Evolutionary conservation across 78 protist genomes (phyloP).

Genomic region (Emiliania huxleyi): DNA sequence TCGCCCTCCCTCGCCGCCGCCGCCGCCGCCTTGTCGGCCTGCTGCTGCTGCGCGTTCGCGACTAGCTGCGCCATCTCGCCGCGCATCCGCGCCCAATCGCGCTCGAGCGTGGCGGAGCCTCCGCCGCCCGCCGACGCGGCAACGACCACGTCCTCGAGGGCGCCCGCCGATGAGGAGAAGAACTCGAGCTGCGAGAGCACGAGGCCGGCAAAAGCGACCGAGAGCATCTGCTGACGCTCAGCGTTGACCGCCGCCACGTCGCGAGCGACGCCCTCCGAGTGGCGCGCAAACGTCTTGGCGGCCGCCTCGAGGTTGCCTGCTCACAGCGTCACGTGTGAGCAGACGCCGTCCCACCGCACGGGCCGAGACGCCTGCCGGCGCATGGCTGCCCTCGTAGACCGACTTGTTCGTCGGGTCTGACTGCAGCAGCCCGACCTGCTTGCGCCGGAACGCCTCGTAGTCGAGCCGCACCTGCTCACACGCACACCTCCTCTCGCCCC

Average conservation of each 20-base stretch:
- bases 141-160: not conserved
- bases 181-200: not conserved
- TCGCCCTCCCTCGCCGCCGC: not conserved
- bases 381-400: not conserved
- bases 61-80: not conserved
- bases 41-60: not conserved
- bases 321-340: no score
- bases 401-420: not conserved
- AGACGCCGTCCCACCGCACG: no score
- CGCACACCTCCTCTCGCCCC: no score
- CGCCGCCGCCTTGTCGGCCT: not conserved
- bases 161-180: not conserved
- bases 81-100: not conserved
- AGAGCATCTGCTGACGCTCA: not conserved
- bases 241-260: not conserved
- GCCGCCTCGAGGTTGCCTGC: not conserved
- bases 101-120: not conserved
- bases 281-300: not conserved
- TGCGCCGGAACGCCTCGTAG: not conserved
- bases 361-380: no score
- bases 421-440: not conserved
- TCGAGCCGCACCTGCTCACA: not conserved
- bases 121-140: not conserved
- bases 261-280: not conserved
- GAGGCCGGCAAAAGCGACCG: not conserved